phyloP scores from a whole-genome alignment of 2,329 filamentous ascomycete genomes.

The Gnomoniopsis smithogilvyi region DNA sequence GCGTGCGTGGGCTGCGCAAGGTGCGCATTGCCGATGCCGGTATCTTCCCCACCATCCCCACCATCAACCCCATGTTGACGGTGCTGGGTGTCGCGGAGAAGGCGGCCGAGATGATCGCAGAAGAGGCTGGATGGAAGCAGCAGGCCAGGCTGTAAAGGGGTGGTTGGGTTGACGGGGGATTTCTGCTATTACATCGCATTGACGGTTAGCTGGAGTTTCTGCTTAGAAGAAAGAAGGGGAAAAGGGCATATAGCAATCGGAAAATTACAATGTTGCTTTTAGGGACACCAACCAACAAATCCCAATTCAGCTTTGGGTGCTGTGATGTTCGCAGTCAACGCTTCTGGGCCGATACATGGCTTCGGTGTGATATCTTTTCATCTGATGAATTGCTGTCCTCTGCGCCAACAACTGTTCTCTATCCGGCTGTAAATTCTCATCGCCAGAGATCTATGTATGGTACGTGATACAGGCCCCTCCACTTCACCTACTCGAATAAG shows the following conservation, averaged over 20 bases:
- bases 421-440: too few relatives aligned
- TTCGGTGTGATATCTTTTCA: too few relatives aligned
- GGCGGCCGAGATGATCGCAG: conserved; percentile 77
- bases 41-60: conserved; percentile 80
- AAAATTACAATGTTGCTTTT: background rate
- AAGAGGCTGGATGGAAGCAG: conserved; percentile 54
- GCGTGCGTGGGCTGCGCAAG: conserved; percentile 67
- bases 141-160: conserved; percentile 27
- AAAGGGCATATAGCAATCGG: background rate
- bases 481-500: too few relatives aligned
- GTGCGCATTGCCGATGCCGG: conserved; percentile 82
- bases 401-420: too few relatives aligned
- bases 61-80: conserved; percentile 88
- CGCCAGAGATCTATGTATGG: too few relatives aligned
- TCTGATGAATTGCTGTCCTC: too few relatives aligned
- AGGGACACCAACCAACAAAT: background rate
- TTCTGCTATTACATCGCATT: background rate
- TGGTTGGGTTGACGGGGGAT: background rate
- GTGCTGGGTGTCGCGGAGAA: conserved; percentile 81
- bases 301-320: background rate
- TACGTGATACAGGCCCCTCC: too few relatives aligned
- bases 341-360: too few relatives aligned
- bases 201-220: background rate
- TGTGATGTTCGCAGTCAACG: background rate
- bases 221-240: background rate